These are phyloP conservation scores for Argentina anserina DNA, from an alignment of 306 rosid species.

Conservation along the genomic window DNA sequence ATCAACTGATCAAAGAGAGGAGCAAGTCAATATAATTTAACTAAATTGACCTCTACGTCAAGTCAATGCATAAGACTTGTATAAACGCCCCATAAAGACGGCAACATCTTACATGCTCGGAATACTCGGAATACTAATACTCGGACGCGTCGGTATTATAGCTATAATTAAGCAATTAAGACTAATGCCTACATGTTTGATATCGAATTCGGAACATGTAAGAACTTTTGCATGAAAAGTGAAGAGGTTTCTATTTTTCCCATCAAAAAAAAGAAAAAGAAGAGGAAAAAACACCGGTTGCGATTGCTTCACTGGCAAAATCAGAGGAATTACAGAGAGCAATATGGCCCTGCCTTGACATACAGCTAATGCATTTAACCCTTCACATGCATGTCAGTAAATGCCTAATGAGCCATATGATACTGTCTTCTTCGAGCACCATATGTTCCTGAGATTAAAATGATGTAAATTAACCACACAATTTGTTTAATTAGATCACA, in stretches of 20 bases:
- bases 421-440: background rate
- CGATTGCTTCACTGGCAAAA: background rate
- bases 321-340: background rate
- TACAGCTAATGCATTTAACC: conserved; percentile 6
- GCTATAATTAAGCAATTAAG: no score
- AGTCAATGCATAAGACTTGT: background rate
- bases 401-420: conserved; percentile 12
- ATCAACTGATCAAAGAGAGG: background rate
- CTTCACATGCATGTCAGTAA: conserved; percentile 20
- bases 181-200: no score
- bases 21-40: background rate
- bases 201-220: no score
- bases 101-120: no score
- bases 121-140: no score
- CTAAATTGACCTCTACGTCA: background rate
- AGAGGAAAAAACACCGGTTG: background rate
- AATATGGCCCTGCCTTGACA: background rate
- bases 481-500: background rate
- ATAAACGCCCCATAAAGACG: background rate
- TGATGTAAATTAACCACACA: background rate
- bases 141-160: no score
- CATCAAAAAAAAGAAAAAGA: no score
- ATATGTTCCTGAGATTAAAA: background rate
- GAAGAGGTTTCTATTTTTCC: no score
- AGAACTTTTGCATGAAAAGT: no score